Base-by-base conservation (phyloP, 345 rosid species). In the Aegle marmelos region DNA sequence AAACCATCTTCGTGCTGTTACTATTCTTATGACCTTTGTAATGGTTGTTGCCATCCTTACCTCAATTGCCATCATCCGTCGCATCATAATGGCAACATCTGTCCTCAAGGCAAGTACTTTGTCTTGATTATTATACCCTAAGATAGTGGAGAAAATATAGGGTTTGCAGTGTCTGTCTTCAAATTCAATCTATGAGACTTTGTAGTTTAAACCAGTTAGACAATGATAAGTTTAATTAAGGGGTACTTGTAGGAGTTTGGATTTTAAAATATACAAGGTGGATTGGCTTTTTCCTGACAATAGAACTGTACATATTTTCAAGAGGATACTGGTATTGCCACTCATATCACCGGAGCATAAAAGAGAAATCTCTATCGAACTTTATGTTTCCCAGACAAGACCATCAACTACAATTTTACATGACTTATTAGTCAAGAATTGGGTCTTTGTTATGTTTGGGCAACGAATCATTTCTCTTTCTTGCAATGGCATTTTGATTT, bases 11-110 rank as follows among this genome's bases (percentile, higher is more conserved):
- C 97, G 91, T 2, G 90, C 83, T 76, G 89, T 84, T 28, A 87
- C 98, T 57, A 76, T 94, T 88, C 84, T 96, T 48, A 91, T 92
- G 98, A 91, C 98, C 78, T 89, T 87, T 61, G 77, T 92, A 74
- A 89, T 89, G 91, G 82, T 79, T 82, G 88, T 96, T 80, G 84
- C 98, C 68, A 74, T 91, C 82, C 97, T 96, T 62, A 91, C 97
- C 48, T 96, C 99, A 74, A 80, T 96, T 61, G 99, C 99, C 82
- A 90, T 96, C 72, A 88, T 93, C 75, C 95, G 97, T 45, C 90
- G 97, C 80, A 96, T 96, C 80, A 94, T 94, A 31, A 89, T 92
- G 99, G 99, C 97, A 36, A 89, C 99, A 39, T 94, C 98, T 78
- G 97, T 96, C 60, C 97, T 96, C 85, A 94, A 94, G 97, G 99